phyloP scores from a whole-genome alignment of 805 yeast genomes.

The Cyberlindnera japonica region DNA sequence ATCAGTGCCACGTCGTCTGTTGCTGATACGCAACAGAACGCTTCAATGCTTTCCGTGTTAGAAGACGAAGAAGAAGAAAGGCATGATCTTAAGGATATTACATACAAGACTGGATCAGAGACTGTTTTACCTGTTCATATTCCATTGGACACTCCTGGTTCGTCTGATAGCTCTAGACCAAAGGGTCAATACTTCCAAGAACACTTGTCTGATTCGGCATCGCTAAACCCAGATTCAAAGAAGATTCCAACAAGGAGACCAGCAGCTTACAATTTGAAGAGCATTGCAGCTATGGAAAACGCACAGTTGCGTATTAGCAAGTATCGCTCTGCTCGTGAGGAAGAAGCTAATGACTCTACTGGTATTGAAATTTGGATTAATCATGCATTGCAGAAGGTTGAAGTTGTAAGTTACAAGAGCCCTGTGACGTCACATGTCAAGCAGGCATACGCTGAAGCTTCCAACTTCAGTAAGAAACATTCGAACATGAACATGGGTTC shows the following conservation, averaged over 20 bases:
- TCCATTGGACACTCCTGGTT: slow-evolving; percentile 20
- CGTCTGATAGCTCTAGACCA: neutral
- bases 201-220: slow-evolving; percentile 4
- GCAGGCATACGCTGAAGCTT: slow-evolving; percentile 62
- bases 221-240: neutral
- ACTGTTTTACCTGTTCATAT: slow-evolving; percentile 24
- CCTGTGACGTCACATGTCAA: slow-evolving; percentile 42
- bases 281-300: slow-evolving; percentile 37
- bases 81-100: neutral
- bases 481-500: slow-evolving; percentile 39
- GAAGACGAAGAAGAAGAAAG: slow-evolving; percentile 5
- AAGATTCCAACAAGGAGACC: slow-evolving; percentile 6
- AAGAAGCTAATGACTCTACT: slow-evolving; percentile 44
- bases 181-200: slow-evolving; percentile 14
- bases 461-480: slow-evolving; percentile 27
- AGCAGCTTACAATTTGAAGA: slow-evolving; percentile 35
- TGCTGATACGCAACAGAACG: slow-evolving; percentile 1
- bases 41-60: slow-evolving; percentile 16
- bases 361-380: slow-evolving; percentile 58
- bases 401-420: slow-evolving; percentile 26
- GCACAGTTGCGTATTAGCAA: slow-evolving; percentile 40
- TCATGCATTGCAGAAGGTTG: slow-evolving; percentile 32
- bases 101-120: slow-evolving; percentile 25
- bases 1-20: slow-evolving; percentile 1
- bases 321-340: slow-evolving; percentile 40